These are phyloP conservation scores for Chrysanthemum makinoi DNA, from an alignment of 129 eudicot genomes.

Conservation along the genomic window DNA sequence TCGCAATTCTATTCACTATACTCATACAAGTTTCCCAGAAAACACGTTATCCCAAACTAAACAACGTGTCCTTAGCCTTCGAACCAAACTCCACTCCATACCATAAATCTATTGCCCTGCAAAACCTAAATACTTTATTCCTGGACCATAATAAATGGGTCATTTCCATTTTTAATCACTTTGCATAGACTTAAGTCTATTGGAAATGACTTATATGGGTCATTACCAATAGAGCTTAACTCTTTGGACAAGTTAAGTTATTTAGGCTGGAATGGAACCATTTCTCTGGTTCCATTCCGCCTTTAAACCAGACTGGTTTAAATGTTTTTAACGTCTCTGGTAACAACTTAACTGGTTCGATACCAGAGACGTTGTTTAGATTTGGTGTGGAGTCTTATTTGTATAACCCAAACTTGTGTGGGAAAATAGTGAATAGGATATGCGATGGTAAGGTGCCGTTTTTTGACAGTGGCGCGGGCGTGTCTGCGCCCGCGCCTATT, in stretches of 20 bases:
- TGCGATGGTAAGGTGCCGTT: slow-evolving; percentile 49
- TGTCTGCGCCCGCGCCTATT: slow-evolving; percentile 53
- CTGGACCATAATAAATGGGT: slow-evolving; percentile 74
- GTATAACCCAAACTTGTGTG: slow-evolving; percentile 71
- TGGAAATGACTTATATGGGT: slow-evolving; percentile 64
- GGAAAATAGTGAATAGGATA: slow-evolving; percentile 53
- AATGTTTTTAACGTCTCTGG: slow-evolving; percentile 54
- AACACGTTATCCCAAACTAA: slow-evolving; percentile 54
- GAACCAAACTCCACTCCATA: slow-evolving; percentile 59
- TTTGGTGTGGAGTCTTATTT: slow-evolving; percentile 46
- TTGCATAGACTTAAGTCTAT: slow-evolving; percentile 53
- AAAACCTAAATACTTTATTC: slow-evolving; percentile 64
- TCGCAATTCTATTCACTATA: too few species aligned
- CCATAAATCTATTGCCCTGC: slow-evolving; percentile 59
- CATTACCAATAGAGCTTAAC: slow-evolving; percentile 43
- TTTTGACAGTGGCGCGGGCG: slow-evolving; percentile 45
- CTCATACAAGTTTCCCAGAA: too few species aligned
- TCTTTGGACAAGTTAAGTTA: slow-evolving; percentile 47
- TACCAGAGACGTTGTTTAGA: slow-evolving; percentile 58
- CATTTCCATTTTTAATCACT: slow-evolving; percentile 48
- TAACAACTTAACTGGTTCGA: slow-evolving; percentile 65
- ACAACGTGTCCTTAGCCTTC: slow-evolving; percentile 68
- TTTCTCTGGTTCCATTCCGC: slow-evolving; percentile 68
- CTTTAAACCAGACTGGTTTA: slow-evolving; percentile 63
- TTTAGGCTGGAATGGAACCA: slow-evolving; percentile 70